Base-by-base conservation (phyloP, 2,329 filamentous ascomycete species). In the Pseudocercospora fijiensis region DNA sequence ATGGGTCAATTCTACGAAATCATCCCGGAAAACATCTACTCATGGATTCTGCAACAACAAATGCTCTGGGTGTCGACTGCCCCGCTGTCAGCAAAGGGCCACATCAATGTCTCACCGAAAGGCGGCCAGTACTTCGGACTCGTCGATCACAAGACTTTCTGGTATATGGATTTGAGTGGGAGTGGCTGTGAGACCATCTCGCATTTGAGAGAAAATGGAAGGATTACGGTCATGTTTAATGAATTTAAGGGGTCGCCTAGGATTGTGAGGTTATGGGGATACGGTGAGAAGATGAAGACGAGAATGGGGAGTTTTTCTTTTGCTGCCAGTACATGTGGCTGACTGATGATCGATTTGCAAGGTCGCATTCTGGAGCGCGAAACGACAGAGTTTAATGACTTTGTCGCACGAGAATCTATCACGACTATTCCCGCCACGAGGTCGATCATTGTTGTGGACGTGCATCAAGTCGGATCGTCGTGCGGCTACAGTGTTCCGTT, bases 71-170 rank as follows among this genome's bases (percentile, higher is more conserved):
- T 81, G 28, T 77, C 75, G 49, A 78, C 78, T 0, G 78, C 79
- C 0, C 79, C 79, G 0, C 75, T 81, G 5, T 75, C 77, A 3
- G 67, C 65, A 22, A 37, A 67, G 3, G 79, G 79, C 22, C 79
- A 81, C 69, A 78, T 81, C 67, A 81, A 81, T 65, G 74, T 81
- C 65, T 80, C 78, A 0, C 79, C 79, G 1, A 81, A 81, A 68
- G 79, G 79, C 60, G 78, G 79, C 5, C 57, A 75, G 28, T 78
- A 77, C 64, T 80, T 80, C 62, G 79, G 79, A 27, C 73, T 81
- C 24, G 52, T 78, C 3, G 73, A 76, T 30, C 69, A 76, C 6
- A 74, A 71, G 4, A 73, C 74, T 0, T 81, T 81, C 70, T 81
- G 78, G 78, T 81, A 80, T 65, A 74, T 80, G 67, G 79, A 81